Evolutionary conservation across 371 early-diverging fungal genomes (phyloP), one percentile per base, ranked within the genome.

Genomic region (Rhizopus microsporus): DNA sequence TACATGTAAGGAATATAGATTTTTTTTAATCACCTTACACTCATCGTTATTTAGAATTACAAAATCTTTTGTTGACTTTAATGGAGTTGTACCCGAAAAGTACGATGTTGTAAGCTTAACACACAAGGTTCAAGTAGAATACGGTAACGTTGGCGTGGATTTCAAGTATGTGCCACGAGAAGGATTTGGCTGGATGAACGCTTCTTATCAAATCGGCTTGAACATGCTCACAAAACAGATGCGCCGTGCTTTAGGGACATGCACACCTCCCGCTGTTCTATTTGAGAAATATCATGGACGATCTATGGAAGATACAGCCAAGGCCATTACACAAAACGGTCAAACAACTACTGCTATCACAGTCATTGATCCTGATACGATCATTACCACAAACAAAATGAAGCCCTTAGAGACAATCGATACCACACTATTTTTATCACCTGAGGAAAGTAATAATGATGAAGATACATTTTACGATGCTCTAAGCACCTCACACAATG

Each of bases 171-270:
- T 97, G n/a, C 91, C 94, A 0, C 81, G 92, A 7, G 97, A 96
- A 76, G 98, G 98, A 3, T 98, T 98, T 75, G 98, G 97, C 10
- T 98, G 97, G 98, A 97, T 97, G 97, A 98, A 97, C 62, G 90
- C 97, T 2, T 88, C 87, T 23, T 92, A 88, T 70, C 89, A 93
- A 74, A 85, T 95, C 29, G 97, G 97, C 3, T 66, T 94, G 48
- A 81, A 68, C 7, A 87, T 90, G 51, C 66, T 96, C 57, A 88
- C 85, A 9, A 72, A 77, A 6, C 83, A 84, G 49, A 81, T 91
- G 83, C 75, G 88, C 12, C 83, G 95, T 12, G 92, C 92, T 0
- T 65, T 96, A 33, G 94, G 95, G 3, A 80, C 89, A 4, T 84
- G 93, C 56, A 90, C 89, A 35, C 81, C 80, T 17, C 95, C 95